These are phyloP conservation scores for Ustilago sp. DNA, from an alignment of 1,284 basidiomycete species.

Conservation along the genomic window DNA sequence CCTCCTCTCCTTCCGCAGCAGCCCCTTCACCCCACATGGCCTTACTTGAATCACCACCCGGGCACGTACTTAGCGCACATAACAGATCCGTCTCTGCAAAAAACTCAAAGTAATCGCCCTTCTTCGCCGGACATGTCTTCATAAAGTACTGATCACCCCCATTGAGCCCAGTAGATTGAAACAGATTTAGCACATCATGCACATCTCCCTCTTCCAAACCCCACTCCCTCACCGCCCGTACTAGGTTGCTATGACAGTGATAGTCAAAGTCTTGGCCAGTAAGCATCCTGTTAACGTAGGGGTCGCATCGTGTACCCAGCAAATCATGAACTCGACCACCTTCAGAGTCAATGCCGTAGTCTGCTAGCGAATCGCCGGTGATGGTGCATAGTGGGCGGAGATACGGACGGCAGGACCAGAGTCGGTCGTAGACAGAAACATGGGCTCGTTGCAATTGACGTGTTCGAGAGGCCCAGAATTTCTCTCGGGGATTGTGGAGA, in stretches of 20 bases:
- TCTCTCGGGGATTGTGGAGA: slow-evolving; percentile 29
- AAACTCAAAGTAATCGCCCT: slow-evolving; percentile 38
- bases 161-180: slow-evolving; percentile 41
- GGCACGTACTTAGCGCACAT: slow-evolving; percentile 35
- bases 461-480: slow-evolving; percentile 41
- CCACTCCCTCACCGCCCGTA: slow-evolving; percentile 21
- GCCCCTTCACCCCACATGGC: slow-evolving; percentile 41
- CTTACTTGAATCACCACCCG: slow-evolving; percentile 32
- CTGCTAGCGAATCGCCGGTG: slow-evolving; percentile 24
- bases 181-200: slow-evolving; percentile 41
- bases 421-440: slow-evolving; percentile 37
- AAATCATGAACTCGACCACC: slow-evolving; percentile 36
- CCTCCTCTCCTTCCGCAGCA: slow-evolving; percentile 6
- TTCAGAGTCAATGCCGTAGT: slow-evolving; percentile 29
- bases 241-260: slow-evolving; percentile 35
- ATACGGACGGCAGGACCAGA: slow-evolving; percentile 39
- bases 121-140: slow-evolving; percentile 39
- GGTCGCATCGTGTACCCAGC: slow-evolving; percentile 37
- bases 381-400: slow-evolving; percentile 41
- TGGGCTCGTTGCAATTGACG: slow-evolving; percentile 39
- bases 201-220: slow-evolving; percentile 33
- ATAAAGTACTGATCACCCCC: slow-evolving; percentile 40
- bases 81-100: slow-evolving; percentile 38
- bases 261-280: slow-evolving; percentile 42
- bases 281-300: slow-evolving; percentile 36